phyloP scores from a whole-genome alignment of 257 asterid species.

The Echium plantagineum region DNA sequence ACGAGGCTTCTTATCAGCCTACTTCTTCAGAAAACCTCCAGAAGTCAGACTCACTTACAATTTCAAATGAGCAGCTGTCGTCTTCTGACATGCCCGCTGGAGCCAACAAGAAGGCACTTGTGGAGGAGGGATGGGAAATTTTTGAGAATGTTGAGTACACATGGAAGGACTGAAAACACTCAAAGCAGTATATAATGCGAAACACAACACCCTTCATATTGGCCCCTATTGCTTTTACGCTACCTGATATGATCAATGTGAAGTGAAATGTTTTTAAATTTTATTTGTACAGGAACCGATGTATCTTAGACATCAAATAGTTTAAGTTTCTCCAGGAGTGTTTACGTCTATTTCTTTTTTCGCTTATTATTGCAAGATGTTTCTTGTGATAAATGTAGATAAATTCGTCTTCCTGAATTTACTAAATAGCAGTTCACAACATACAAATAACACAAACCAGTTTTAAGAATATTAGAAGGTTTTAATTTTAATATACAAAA shows the following conservation, averaged over 20 bases:
- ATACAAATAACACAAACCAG: background rate
- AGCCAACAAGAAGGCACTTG: conserved; percentile 23
- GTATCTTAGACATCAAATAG: background rate
- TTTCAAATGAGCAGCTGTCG: conserved; percentile 8
- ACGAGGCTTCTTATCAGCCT: conserved; percentile 13
- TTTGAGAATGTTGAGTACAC: conserved; percentile 21
- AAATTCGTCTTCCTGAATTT: too few species aligned
- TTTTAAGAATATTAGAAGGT: background rate
- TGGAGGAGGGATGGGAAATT: conserved; percentile 66
- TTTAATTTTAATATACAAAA: background rate
- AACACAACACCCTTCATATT: too few species aligned
- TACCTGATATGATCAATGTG: too few species aligned
- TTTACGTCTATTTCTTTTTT: background rate
- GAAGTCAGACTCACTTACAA: conserved; percentile 5
- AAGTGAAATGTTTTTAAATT: too few species aligned
- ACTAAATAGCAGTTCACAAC: background rate
- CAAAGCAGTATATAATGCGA: background rate
- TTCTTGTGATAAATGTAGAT: too few species aligned
- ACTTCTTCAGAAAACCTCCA: conserved; percentile 5
- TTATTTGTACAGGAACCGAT: background rate
- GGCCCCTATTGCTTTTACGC: too few species aligned
- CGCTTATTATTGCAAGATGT: background rate
- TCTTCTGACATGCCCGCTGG: conserved; percentile 14
- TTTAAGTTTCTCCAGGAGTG: background rate
- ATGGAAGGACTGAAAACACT: conserved; percentile 4